Evolutionary conservation across 1,284 basidiomycete genomes (phyloP), one percentile per base, ranked within the genome.

Genomic region (Ceratobasidium papillatum): DNA sequence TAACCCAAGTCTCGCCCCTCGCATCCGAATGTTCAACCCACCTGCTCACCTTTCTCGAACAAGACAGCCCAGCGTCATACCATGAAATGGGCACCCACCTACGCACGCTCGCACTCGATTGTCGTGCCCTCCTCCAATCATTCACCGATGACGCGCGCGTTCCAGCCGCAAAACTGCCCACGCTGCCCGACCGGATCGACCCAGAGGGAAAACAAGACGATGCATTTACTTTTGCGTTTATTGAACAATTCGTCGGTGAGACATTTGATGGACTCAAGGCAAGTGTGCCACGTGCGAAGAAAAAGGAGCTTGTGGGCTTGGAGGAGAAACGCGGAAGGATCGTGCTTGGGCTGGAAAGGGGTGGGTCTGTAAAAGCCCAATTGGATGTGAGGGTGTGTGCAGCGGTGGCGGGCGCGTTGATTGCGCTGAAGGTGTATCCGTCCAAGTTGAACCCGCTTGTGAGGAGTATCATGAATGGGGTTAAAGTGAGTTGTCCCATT

Each of bases 401-500:
- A 9, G 90, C 94, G 0, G 92, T 98, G 78, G 95, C 96, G 12
- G 92, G 93, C 1, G 95, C 97, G 0, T 92, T 97, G 77, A 92
- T 99, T 22, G 91, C 94, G 3, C 89, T 97, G 77, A 87, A 88
- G 79, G 89, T 89, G 45, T 90, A 94, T 45, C 96, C 96, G 0
- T 89, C 94, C 77, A 99, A 99, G 84, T 91, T 99, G 77, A 98
- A 95, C 78, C 97, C 94, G 0, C 91, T 99, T 58, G 96, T 99
- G 69, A 95, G 98, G 82, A 95, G 94, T 47, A 91, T 99, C 78
- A 99, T 99, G 93, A 98, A 97, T 78, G 95, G 95, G 45, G 92
- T 99, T 84, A 99, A 99, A 88, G 95, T 93, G 64, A 69, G 86
- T 75, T 45, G 49, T 36, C 30, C 61, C 38, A 36, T 32, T 4